Evolutionary conservation across 306 rosid genomes (phyloP), one percentile per base, ranked within the genome.

Genomic region (Dryas drummondii): DNA sequence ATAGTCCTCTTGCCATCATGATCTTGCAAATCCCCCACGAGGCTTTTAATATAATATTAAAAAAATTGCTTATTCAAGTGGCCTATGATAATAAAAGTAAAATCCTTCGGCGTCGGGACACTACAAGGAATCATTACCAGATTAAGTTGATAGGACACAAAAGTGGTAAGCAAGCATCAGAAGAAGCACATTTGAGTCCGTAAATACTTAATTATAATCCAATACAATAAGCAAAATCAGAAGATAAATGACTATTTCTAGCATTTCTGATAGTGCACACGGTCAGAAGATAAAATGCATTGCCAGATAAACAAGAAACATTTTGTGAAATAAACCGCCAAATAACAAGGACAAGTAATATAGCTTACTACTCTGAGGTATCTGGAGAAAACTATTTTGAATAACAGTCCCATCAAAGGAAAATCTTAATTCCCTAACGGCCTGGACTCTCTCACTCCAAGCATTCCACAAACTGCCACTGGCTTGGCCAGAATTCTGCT

Each of bases 361-460:
- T 51, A 64, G 65, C 86, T 74, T 81, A 91, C 98, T 88, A 57
- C 81, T 78, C 22, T 61, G 78, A 45, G 89, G 51, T 48, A 61
- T 71, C 72, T 68, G 73, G 32, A 58, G 85, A 70, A 50, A 48
- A 76, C 49, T 70, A 79, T 78, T 66, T 72, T 86, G 88, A 64
- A 87, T 74, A 67, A 87, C 76, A 84, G 82, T 83, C 81, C 98
- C 98, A 56, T 66, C 87, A 79, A 90, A 80, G 55, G 96, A 94
- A 90, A 88, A 92, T 59, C 97, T 87, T n/a, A 90, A 79, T 65
- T 65, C 77, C 81, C 97, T 86, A 42, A 82, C 79, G 6, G 91
- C 87, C 81, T 88, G 96, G 71, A 94, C 99, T 83, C 97, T 88
- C 79, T 69, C 85, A 76, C 94, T 88, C 99, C 97, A 94, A 74